Percentiles rank a stretch among this genome's conserved stretches.
Evolutionary conservation across 108 stramenopile species (phyloP).

Genomic region (Pseudonitzschia pungens): DNA sequence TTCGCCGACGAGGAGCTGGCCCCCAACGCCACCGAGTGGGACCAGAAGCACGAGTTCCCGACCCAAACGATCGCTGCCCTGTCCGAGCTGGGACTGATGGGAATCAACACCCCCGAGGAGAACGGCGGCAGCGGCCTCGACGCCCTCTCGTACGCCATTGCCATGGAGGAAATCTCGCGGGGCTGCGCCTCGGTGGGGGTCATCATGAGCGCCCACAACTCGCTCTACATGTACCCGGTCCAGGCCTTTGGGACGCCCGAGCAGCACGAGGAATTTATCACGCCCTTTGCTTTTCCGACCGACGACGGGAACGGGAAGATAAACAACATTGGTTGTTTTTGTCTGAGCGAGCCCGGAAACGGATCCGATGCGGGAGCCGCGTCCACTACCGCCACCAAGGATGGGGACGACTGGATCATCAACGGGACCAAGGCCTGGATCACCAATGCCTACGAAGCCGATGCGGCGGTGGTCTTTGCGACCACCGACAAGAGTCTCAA

Average conservation of each 20-base stretch:
- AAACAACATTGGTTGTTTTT: constrained; percentile 77
- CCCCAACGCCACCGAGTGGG: constrained; percentile 91
- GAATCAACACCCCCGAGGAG: constrained; percentile 82
- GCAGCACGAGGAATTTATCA: constrained; percentile 78
- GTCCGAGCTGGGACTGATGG: constrained; percentile 96
- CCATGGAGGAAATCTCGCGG: constrained; percentile 97
- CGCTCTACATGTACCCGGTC: constrained; percentile 92
- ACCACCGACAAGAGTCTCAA: constrained; percentile 96
- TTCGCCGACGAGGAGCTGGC: constrained; percentile 94
- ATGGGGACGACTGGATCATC: constrained; percentile 89
- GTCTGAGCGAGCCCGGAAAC: constrained; percentile 89
- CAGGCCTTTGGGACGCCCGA: constrained; percentile 88
- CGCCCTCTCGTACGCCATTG: constrained; percentile 95
- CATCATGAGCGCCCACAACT: constrained; percentile 96
- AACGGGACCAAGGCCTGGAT: constrained; percentile 99
- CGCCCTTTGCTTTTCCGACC: constrained; percentile 52
- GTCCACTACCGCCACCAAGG: constrained; percentile 83
- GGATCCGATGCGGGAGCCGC: constrained; percentile 95
- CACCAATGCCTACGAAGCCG: constrained; percentile 94
- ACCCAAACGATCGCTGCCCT: constrained; percentile 58
- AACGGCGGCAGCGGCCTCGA: constrained; percentile 90
- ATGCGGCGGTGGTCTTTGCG: constrained; percentile 94
- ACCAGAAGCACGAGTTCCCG: constrained; percentile 83
- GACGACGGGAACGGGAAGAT: not conserved
- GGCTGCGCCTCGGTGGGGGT: constrained; percentile 96